phyloP scores from a whole-genome alignment of 345 rosid species.

The Kandelia obovata region DNA sequence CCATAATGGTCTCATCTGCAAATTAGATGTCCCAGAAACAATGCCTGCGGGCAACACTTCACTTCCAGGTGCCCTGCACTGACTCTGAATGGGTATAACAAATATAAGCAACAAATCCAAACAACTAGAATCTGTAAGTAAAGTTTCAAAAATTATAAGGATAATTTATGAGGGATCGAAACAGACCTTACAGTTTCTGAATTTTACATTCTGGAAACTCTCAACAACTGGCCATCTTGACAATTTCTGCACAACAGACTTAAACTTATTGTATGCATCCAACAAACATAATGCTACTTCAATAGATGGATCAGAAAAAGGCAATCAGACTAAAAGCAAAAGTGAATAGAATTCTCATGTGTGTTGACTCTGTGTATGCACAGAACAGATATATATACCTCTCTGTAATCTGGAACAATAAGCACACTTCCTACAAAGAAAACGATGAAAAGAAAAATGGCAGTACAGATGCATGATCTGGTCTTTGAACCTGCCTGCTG shows the following conservation, averaged over 20 bases:
- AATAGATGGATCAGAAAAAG: not conserved
- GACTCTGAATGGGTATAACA: slow-evolving; percentile 32
- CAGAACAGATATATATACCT: slow-evolving; percentile 29
- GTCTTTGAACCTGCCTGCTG: slow-evolving; percentile 27
- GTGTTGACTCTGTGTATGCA: too few relatives aligned
- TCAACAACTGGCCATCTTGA: slow-evolving; percentile 31
- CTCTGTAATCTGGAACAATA: slow-evolving; percentile 34
- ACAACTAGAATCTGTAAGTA: not conserved
- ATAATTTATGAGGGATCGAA: not conserved
- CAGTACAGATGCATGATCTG: slow-evolving; percentile 34
- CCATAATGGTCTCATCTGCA: slow-evolving; percentile 66
- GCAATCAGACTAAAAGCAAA: not conserved
- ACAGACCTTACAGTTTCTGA: slow-evolving; percentile 43
- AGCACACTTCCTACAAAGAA: slow-evolving; percentile 36
- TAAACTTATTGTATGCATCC: not conserved
- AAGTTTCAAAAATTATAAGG: not conserved
- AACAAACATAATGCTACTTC: not conserved
- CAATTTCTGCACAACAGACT: slow-evolving; percentile 37
- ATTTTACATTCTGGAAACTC: slow-evolving; percentile 17
- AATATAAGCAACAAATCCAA: slow-evolving; percentile 9
- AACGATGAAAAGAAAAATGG: slow-evolving; percentile 39
- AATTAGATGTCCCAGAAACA: slow-evolving; percentile 39
- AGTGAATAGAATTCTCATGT: not conserved
- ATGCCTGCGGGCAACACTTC: slow-evolving; percentile 56
- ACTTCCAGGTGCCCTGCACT: slow-evolving; percentile 49